Evolutionary conservation across 2,329 filamentous ascomycete genomes (phyloP).

Genomic region (Albifimbria verrucaria): DNA sequence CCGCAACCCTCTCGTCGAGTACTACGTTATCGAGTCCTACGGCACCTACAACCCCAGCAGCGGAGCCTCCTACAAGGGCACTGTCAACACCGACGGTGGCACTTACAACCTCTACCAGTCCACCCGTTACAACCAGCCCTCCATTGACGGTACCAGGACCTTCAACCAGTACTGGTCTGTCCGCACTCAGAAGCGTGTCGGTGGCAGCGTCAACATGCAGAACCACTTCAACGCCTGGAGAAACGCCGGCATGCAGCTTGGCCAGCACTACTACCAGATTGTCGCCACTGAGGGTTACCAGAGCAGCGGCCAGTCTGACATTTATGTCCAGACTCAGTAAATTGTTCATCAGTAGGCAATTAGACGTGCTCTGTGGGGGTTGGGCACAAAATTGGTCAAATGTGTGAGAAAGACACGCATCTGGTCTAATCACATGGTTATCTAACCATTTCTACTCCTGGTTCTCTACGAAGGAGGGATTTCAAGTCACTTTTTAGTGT

Average conservation of each 20-base stretch:
- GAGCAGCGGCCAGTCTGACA: constrained; percentile 42
- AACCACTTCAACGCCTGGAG: constrained; percentile 55
- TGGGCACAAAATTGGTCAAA: no score
- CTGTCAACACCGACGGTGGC: constrained; percentile 28
- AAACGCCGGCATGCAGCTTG: constrained; percentile 40
- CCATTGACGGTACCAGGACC: constrained; percentile 43
- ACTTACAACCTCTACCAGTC: constrained; percentile 34
- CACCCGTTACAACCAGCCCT: constrained; percentile 36
- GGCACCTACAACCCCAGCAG: constrained; percentile 39
- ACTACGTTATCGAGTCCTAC: constrained; percentile 40
- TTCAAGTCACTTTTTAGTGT: no score
- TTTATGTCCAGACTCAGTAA: constrained; percentile 25
- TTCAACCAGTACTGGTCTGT: constrained; percentile 53
- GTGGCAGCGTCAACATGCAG: constrained; percentile 46
- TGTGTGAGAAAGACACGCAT: no score
- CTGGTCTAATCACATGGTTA: no score
- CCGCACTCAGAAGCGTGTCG: constrained; percentile 40
- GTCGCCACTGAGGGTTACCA: constrained; percentile 51
- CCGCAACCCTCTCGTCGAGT: constrained; percentile 7
- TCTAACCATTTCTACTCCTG: no score
- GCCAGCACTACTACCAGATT: constrained; percentile 51
- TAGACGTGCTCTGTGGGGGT: no score
- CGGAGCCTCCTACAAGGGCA: constrained; percentile 27
- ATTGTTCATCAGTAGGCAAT: neutral
- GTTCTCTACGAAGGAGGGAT: no score